Evolutionary conservation across 2,329 filamentous ascomycete species (phyloP).

Genomic region (Apiospora hydei): DNA sequence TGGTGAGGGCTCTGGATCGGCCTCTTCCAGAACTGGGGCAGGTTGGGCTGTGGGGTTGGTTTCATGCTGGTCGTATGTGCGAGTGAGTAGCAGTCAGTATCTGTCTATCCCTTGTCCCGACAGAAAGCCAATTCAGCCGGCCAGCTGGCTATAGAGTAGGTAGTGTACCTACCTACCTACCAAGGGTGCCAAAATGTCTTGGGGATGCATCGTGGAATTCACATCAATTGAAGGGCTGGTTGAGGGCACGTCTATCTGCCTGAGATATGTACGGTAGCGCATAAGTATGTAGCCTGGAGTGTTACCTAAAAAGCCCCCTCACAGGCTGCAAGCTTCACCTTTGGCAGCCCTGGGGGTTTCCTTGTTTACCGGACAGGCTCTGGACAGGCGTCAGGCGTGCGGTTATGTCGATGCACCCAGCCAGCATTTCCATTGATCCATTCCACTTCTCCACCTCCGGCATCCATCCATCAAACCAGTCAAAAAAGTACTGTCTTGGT

Average conservation of each 20-base stretch:
- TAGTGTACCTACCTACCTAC: not conserved
- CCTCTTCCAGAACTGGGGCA: not conserved
- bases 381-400: not conserved
- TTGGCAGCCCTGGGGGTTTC: not conserved
- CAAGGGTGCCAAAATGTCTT: not conserved
- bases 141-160: not conserved
- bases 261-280: not conserved
- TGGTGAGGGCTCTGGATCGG: not conserved
- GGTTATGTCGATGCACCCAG: constrained; percentile 5
- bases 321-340: not conserved
- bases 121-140: not conserved
- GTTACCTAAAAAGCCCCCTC: not conserved
- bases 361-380: not conserved
- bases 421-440: not conserved
- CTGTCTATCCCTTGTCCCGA: not conserved
- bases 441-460: constrained; percentile 6
- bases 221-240: not conserved
- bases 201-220: not conserved
- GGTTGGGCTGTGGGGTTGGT: constrained; percentile 11
- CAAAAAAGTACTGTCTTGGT: constrained; percentile 4
- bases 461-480: constrained; percentile 13
- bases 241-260: not conserved
- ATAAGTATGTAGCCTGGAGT: not conserved
- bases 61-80: not conserved
- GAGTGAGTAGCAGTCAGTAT: not conserved